These are phyloP conservation scores for Sporisorium reilianum DNA, from an alignment of 1,284 basidiomycete species.

Conservation along the genomic window DNA sequence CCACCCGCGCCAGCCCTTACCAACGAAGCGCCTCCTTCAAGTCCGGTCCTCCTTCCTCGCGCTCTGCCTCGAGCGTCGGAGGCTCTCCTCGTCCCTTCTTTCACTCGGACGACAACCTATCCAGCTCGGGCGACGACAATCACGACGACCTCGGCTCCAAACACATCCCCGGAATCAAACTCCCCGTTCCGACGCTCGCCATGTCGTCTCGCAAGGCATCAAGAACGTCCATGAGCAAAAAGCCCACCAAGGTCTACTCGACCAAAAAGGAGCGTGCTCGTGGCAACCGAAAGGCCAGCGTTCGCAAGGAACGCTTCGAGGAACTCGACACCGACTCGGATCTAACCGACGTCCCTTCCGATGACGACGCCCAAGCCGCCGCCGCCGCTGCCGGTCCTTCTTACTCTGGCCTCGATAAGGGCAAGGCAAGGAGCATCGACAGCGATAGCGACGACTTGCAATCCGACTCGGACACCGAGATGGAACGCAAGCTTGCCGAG, in stretches of 20 bases:
- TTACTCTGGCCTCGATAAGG: conserved; percentile 31
- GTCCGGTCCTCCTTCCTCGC: conserved; percentile 37
- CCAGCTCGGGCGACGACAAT: conserved; percentile 44
- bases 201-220: conserved; percentile 46
- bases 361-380: conserved; percentile 28
- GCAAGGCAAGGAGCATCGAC: conserved; percentile 47
- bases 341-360: conserved; percentile 50
- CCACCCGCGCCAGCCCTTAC: conserved; percentile 32
- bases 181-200: conserved; percentile 50
- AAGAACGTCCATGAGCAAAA: conserved; percentile 30
- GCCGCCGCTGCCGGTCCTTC: conserved; percentile 24
- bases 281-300: conserved; percentile 58
- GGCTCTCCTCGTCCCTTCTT: conserved; percentile 46
- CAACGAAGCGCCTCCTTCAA: conserved; percentile 32
- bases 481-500: conserved; percentile 65
- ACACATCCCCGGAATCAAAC: conserved; percentile 55
- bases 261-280: conserved; percentile 48
- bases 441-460: conserved; percentile 37
- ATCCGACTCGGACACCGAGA: conserved; percentile 61
- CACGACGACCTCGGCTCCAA: conserved; percentile 46
- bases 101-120: conserved; percentile 38
- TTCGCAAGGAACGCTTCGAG: conserved; percentile 59
- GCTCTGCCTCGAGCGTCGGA: conserved; percentile 43
- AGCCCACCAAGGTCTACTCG: conserved; percentile 38
- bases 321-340: conserved; percentile 56